Evolutionary conservation across 805 yeast species (phyloP), one percentile per base, ranked within the genome.

Genomic region (Trichomonascus vanleenenianus): DNA sequence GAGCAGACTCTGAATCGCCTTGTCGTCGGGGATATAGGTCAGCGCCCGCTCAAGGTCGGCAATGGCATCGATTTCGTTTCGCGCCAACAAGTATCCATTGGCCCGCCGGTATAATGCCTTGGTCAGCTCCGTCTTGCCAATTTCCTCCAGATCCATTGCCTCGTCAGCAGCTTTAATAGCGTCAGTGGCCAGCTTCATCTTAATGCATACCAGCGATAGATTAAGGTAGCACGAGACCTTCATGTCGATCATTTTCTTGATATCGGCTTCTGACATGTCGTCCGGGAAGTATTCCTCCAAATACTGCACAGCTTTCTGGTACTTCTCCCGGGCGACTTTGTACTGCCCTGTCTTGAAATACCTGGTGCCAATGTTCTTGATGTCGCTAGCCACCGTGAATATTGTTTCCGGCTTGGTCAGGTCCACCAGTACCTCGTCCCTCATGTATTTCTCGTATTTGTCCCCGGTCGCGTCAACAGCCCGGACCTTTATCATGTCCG

Each of bases 41-140:
- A 77, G 65, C 1, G 96, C 96, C 42, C 70, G 68, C 51, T 78
- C 75, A 46, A 88, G 73, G 48, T 81, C 81, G n/a, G 63, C 63
- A 44, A 81, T 68, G 0, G 96, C 95, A 47, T 71, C 74, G 22
- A 79, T 86, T 48, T 82, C 83, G 58, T 85, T 81, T 56, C 80
- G 80, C 15, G 74, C 68, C 12, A 74, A 65, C 48, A 77, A 61
- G 57, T 81, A 74, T 1, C 88, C 96, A 57, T 75, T 68, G 38
- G 95, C 97, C 65, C 88, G 80, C 61, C 97, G 80, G 69, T 83
- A 89, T 37, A 76, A 68, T 0, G 96, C 96, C 67, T 89, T 89
- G 9, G 95, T 85, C 60, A 75, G 76, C 19, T 87, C 78, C 51
- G 79, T 76, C 40, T 78, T 85, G 47, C 80, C 86, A 3, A 79